Base-by-base conservation (phyloP, 805 yeast genomes). In the Suhomyces sp. region DNA sequence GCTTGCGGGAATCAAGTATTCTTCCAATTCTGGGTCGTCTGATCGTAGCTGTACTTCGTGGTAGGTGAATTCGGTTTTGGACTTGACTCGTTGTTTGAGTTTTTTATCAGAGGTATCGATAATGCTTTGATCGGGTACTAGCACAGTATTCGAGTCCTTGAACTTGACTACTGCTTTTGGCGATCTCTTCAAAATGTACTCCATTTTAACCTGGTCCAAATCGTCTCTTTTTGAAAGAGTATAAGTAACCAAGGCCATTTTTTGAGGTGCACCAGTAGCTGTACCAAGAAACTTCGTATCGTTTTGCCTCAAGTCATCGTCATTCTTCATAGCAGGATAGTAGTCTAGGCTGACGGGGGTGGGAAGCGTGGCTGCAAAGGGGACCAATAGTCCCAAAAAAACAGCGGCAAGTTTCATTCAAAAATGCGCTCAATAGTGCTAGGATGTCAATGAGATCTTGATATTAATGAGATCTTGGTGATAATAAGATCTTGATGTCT, bases 121-220 rank as follows among this genome's bases (percentile, higher is more conserved):
- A 9, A 52, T 53, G 10, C 39, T 51, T 13, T 17, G 15, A 9
- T 51, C 49, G 27, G 65, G 63, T 12, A 57, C 57, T 20, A 62
- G 47, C 6, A 56, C 44, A 1, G 64, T 59, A 17, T 51, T 49
- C 2, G 62, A 52, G 48, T 62, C 65, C 33, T 52, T 56, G 50
- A 62, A 58, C 9, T 49, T 5, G 12, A 60, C 48, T 8, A 58
- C 47, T 21, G 48, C 45, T 24, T 29, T 22, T 4, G 54, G 61
- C 17, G 52, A 44, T 10, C 52, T 52, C n/a, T 45, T 15, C 19
- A 56, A 15, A 9, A 61, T 33, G 45, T 56, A 47, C 19, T 49
- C 33, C 49, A 60, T 35, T 37, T 53, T 57, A 12, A 31, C 43
- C 4, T 46, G 44, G 22, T 45, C 49, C 12, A 61, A 54, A n/a